phyloP scores from a whole-genome alignment of 2,329 filamentous ascomycete species.

The Helotiales sp. region DNA sequence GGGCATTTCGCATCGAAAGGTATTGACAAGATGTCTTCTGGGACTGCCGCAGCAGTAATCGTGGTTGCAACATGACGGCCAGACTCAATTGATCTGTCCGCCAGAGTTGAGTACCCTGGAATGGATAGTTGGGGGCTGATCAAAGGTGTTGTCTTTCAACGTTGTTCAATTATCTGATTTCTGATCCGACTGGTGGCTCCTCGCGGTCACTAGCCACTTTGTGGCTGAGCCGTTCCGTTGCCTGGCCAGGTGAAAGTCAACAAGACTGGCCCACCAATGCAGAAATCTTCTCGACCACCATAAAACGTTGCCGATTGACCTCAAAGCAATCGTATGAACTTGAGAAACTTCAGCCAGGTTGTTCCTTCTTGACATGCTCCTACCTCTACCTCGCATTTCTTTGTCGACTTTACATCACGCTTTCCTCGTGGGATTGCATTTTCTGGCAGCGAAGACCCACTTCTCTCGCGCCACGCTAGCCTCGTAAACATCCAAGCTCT shows the following conservation, averaged over 20 bases:
- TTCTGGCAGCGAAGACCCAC: slow-evolving; percentile 19
- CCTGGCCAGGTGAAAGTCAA: neutral
- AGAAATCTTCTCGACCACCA: neutral
- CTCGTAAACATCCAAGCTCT: slow-evolving; percentile 6
- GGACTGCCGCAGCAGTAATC: slow-evolving; percentile 57
- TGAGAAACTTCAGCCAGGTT: neutral
- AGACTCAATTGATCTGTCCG: slow-evolving; percentile 32
- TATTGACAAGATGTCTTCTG: slow-evolving; percentile 52
- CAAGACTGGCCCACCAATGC: neutral
- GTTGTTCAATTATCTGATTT: neutral
- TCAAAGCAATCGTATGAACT: neutral
- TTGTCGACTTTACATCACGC: slow-evolving; percentile 12
- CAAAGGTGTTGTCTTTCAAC: slow-evolving; percentile 10
- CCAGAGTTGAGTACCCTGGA: slow-evolving; percentile 7
- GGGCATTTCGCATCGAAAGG: slow-evolving; percentile 51
- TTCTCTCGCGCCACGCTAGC: slow-evolving; percentile 16
- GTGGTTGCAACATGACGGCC: slow-evolving; percentile 66
- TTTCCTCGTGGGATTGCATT: neutral
- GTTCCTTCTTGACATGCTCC: neutral
- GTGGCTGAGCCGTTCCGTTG: too few species aligned
- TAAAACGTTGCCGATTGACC: neutral
- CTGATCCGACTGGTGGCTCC: neutral
- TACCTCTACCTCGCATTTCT: slow-evolving; percentile 9
- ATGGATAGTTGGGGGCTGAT: neutral
- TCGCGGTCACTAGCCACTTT: slow-evolving; percentile 21